Base-by-base conservation (phyloP, 2,329 filamentous ascomycete species). In the Phialemoniopsis sp. region DNA sequence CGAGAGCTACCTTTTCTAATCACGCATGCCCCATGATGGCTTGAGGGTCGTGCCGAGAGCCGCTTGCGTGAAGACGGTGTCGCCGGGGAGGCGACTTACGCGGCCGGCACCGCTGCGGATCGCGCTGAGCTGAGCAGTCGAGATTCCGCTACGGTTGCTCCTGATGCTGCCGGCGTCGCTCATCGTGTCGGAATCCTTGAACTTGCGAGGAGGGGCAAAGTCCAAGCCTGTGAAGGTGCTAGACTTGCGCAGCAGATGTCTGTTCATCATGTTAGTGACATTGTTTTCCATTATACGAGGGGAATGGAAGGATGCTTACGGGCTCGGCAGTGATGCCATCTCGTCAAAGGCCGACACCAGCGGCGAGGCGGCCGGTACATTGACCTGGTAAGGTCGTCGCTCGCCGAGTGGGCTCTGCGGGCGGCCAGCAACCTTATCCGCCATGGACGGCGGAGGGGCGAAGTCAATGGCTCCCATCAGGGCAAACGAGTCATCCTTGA, bases 331-430 rank as follows among this genome's bases (percentile, higher is more conserved):
- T 8, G 77, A 75, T 12, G 84, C 66, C 45, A 97, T 80, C 43
- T 97, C 91, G 41, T 97, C 91, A 61, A 89, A 96, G 5, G 89
- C 76, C 43, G 85, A 88, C 17, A 76, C 82, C 30, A 96, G 73
- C 1, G 90, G 90, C n/a, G 82, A 85, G 56, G 87, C 84, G 21
- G 79, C 76, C 13, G 84, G 80, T 3, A 90, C 74, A 29, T 73
- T 70, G n/a, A 85, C 82, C 41, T 81, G 82, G 67, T 88, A 98
- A 2, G 89, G 81, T 28, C 82, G 64, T 48, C 79, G 71, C 57
- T 83, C 80, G 37, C 80, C 78, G 6, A 77, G 59, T 10, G 80
- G 80, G 52, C 79, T 83, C 52, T 83, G 78, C 7, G 78, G 76
- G 32, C 80, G 72, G 34, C 91, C 91, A 38, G 78, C 76, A 46